Percentiles rank a stretch among this genome's conserved stretches.
phyloP scores from a whole-genome alignment of 805 yeast genomes.

The Candida mattraensis region DNA sequence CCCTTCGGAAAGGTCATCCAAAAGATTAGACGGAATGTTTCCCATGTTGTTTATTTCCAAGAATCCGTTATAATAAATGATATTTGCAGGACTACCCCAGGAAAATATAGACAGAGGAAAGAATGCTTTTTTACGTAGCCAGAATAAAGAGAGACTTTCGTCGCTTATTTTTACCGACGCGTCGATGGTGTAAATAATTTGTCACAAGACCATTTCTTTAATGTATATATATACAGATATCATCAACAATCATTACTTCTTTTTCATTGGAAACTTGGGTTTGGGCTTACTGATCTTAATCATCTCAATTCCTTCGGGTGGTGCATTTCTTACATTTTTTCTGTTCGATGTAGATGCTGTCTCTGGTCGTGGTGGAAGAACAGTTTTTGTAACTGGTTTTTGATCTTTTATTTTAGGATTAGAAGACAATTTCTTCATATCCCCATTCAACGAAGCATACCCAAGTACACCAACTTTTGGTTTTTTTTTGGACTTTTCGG shows the following conservation, averaged over 20 bases:
- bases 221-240: too few species aligned
- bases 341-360: background rate
- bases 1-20: slow-evolving; percentile 75
- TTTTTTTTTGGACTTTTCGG: slow-evolving; percentile 3
- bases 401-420: too few species aligned
- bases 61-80: background rate
- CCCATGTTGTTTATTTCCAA: slow-evolving; percentile 29
- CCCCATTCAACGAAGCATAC: slow-evolving; percentile 2
- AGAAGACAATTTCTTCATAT: background rate
- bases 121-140: background rate
- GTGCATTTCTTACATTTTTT: too few species aligned
- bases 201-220: too few species aligned
- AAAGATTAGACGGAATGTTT: slow-evolving; percentile 37
- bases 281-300: slow-evolving; percentile 25
- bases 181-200: too few species aligned
- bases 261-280: slow-evolving; percentile 13
- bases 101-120: too few species aligned
- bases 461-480: slow-evolving; percentile 6
- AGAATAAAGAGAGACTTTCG: too few species aligned
- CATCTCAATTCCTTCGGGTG: slow-evolving; percentile 13
- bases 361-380: background rate
- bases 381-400: too few species aligned
- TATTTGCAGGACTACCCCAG: too few species aligned
- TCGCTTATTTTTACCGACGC: too few species aligned
- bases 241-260: slow-evolving; percentile 1